Evolutionary conservation across 805 yeast species (phyloP).

Genomic region (Sugiyamaella americana): DNA sequence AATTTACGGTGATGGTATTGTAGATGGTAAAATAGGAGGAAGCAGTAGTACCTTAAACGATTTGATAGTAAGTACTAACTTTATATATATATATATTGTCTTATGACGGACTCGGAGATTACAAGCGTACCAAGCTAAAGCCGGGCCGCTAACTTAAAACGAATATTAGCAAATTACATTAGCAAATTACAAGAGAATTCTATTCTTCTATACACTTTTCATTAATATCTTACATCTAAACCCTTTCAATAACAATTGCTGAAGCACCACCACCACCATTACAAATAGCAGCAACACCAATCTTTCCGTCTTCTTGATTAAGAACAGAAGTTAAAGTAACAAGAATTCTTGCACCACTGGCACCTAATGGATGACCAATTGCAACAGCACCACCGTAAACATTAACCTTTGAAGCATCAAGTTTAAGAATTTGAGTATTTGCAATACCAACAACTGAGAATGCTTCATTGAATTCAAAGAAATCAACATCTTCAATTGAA

Average conservation of each 20-base stretch:
- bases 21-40: too few relatives aligned
- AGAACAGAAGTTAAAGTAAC: slow-evolving; percentile 80
- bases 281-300: slow-evolving; percentile 95
- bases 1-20: too few relatives aligned
- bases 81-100: too few relatives aligned
- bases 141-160: too few relatives aligned
- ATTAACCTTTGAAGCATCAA: slow-evolving; percentile 66
- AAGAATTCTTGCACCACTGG: slow-evolving; percentile 92
- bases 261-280: slow-evolving; percentile 99
- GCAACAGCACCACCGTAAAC: slow-evolving; percentile 97
- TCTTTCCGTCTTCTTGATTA: slow-evolving; percentile 75
- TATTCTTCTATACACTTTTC: too few relatives aligned
- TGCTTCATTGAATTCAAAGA: slow-evolving; percentile 95
- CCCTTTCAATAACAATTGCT: slow-evolving; percentile 76
- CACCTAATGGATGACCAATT: slow-evolving; percentile 89
- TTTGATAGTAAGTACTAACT: too few relatives aligned
- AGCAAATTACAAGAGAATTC: too few relatives aligned
- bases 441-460: slow-evolving; percentile 41
- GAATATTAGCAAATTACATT: too few relatives aligned
- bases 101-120: too few relatives aligned
- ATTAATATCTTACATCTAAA: too few relatives aligned
- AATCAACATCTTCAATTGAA: slow-evolving; percentile 64
- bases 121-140: too few relatives aligned
- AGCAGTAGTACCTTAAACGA: too few relatives aligned
- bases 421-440: slow-evolving; percentile 61